Conservation (phyloP, 2,329 filamentous ascomycete genomes). For the Emmonsia crescens region DNA sequence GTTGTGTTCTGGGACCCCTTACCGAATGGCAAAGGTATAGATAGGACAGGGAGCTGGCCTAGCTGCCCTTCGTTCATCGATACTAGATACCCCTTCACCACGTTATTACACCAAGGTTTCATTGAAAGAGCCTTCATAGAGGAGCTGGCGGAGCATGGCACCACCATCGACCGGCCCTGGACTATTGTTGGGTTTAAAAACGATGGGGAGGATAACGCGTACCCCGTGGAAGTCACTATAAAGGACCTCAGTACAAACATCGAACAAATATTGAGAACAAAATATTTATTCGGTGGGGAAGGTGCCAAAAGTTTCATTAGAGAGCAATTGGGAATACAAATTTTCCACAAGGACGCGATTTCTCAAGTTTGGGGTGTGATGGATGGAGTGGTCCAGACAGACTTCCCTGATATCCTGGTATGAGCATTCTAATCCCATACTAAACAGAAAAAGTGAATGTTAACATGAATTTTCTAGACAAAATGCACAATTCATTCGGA, state of each 20-base stretch:
- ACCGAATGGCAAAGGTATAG: slow-evolving; percentile 42
- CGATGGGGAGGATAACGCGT: slow-evolving; percentile 56
- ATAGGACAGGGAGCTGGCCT: slow-evolving; percentile 60
- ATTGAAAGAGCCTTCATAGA: slow-evolving; percentile 63
- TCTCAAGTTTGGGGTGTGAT: slow-evolving; percentile 69
- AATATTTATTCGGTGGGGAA: slow-evolving; percentile 62
- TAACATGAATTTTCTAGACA: slow-evolving; percentile 6
- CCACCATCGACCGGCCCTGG: slow-evolving; percentile 48
- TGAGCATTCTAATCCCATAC: slow-evolving; percentile 37
- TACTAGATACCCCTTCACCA: slow-evolving; percentile 56
- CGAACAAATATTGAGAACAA: slow-evolving; percentile 45
- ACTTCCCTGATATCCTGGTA: slow-evolving; percentile 72
- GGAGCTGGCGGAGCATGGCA: slow-evolving; percentile 50
- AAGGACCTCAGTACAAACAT: slow-evolving; percentile 34
- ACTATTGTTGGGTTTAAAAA: slow-evolving; percentile 52
- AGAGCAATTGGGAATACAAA: slow-evolving; percentile 38
- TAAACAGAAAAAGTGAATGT: not conserved
- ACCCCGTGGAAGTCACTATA: slow-evolving; percentile 50
- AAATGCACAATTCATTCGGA: slow-evolving; percentile 63
- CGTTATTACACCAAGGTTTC: slow-evolving; percentile 58
- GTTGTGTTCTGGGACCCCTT: slow-evolving; percentile 56
- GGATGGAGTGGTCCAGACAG: slow-evolving; percentile 60
- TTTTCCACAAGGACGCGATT: slow-evolving; percentile 58
- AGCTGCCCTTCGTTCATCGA: slow-evolving; percentile 76
- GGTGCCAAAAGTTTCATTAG: slow-evolving; percentile 58